These are phyloP conservation scores for Pachyrhizus erosus DNA, from an alignment of 306 rosid species.

Conservation along the genomic window DNA sequence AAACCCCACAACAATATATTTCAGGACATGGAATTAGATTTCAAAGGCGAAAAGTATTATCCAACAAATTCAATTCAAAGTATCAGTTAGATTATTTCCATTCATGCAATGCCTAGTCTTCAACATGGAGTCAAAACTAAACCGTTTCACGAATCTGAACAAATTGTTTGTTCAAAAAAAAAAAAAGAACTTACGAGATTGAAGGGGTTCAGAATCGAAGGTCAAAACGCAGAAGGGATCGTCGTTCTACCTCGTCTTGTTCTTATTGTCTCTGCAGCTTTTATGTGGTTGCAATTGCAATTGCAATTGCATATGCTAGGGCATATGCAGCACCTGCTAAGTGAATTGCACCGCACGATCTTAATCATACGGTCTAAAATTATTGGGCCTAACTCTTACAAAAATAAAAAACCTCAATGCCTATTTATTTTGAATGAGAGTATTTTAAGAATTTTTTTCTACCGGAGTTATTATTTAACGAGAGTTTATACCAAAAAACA, in stretches of 20 bases:
- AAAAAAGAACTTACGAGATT: neutral
- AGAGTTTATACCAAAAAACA: no score
- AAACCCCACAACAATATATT: conserved; percentile 3
- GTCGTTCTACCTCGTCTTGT: neutral
- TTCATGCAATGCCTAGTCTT: neutral
- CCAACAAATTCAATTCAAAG: neutral
- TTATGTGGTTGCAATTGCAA: neutral
- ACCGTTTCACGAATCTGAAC: neutral
- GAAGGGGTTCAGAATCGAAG: conserved; percentile 11
- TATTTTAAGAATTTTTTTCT: no score
- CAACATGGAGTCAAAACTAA: neutral
- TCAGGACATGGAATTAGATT: neutral
- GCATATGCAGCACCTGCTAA: neutral
- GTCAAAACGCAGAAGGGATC: neutral
- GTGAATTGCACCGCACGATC: neutral
- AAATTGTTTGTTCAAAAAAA: neutral
- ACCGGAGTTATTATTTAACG: no score
- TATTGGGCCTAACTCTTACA: neutral
- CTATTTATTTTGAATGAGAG: no score
- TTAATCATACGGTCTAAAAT: neutral
- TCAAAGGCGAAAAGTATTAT: neutral
- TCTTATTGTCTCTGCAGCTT: no score
- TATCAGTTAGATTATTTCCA: neutral
- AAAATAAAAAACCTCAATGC: no score
- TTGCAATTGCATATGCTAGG: neutral